Percentiles rank a stretch among this genome's conserved stretches.
Evolutionary conservation across 2,329 filamentous ascomycete genomes (phyloP).

Genomic region (Colletotrichum aenigma): DNA sequence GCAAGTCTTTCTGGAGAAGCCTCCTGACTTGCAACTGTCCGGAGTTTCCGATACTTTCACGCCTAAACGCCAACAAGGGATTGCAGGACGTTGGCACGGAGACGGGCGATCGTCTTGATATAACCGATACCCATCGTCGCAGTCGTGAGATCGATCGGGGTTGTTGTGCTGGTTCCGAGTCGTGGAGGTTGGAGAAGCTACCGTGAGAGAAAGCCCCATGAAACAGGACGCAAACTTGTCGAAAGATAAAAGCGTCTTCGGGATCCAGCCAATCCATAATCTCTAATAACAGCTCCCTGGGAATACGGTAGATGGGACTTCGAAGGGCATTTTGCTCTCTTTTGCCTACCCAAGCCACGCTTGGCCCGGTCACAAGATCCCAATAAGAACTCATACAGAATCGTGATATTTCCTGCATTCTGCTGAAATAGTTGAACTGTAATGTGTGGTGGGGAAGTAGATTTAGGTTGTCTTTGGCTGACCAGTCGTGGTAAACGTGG

Average conservation of each 20-base stretch:
- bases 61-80: background rate
- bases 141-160: background rate
- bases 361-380: background rate
- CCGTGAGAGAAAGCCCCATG: background rate
- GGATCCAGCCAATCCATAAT: background rate
- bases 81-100: background rate
- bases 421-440: background rate
- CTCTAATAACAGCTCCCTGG: background rate
- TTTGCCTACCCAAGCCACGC: background rate
- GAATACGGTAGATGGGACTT: background rate
- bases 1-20: background rate
- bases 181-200: background rate
- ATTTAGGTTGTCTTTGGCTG: background rate
- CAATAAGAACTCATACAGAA: background rate
- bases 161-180: background rate
- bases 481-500: background rate
- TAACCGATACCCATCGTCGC: background rate
- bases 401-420: background rate
- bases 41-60: background rate
- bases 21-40: background rate
- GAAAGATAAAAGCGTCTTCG: background rate
- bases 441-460: rapidly evolving
- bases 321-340: background rate
- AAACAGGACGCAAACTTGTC: background rate
- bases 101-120: background rate